Base-by-base conservation (phyloP, 768 basidiomycete genomes). In the Pleurotus platypus region DNA sequence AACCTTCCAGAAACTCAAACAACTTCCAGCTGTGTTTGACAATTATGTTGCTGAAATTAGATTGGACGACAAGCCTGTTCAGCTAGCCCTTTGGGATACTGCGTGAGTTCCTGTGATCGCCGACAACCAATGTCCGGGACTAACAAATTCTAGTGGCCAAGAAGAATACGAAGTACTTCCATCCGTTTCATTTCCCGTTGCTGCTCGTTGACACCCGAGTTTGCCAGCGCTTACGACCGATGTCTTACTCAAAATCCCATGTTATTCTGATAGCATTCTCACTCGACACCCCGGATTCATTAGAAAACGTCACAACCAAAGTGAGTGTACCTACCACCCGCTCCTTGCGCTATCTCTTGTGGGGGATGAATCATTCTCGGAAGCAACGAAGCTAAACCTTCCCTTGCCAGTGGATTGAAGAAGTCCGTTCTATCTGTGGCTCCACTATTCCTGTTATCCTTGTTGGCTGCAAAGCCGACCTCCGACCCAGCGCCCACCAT, bases 31-130 rank as follows among this genome's bases (percentile, higher is more conserved):
- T 62, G 90, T 98, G 50, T 98, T 98, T 67, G 95, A 98, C 73
- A 99, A 98, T 69, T 98, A 96, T 74, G 96, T 98, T 62, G 96
- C 97, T 47, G 97, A 99, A 78, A 98, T 99, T 66, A 81, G 93
- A 63, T 78, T 99, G 54, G 97, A 99, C 72, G 94, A 94, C 62
- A 98, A 98, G 72, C 92, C 95, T 38, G 93, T 99, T 15, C 95
- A 98, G 71, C 74, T 98, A 58, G 96, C 97, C 42, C 75, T 98
- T 45, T 98, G 97, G 97, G 97, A 99, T 81, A 98, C 97, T 55
- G 97, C 97, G 95, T 97, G 70, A 72, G 92, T 87, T 49, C 55
- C 39, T 40, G 43, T 59, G n/a, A 15, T 22, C 22, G 39, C 51
- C 42, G 37, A 54, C 51, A 20, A 4, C 18, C 13, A n/a, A 37